Percentiles rank a stretch among this genome's conserved stretches.
Conservation (phyloP, 2,329 filamentous ascomycete genomes). For the Ceratocystis destructans region DNA sequence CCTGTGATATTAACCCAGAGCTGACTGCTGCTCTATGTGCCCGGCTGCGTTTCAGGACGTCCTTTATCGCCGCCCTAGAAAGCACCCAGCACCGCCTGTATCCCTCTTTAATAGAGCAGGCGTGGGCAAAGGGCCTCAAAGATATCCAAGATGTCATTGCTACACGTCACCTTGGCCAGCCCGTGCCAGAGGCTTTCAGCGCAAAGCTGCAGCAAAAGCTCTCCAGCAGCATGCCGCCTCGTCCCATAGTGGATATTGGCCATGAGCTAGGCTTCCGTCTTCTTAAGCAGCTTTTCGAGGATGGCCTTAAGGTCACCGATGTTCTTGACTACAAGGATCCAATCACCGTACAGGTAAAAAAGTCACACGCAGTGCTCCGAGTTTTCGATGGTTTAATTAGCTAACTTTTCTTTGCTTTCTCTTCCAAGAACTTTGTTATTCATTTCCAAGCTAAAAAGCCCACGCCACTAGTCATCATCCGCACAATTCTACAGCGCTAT, state of each 20-base stretch:
- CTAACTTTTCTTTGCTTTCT: not conserved
- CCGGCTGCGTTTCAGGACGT: conserved; percentile 52
- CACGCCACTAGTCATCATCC: conserved; percentile 69
- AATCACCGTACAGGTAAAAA: conserved; percentile 52
- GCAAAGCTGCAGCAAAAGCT: conserved; percentile 80
- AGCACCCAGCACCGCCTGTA: conserved; percentile 33
- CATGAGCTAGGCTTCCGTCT: conserved; percentile 59
- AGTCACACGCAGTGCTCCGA: conserved; percentile 16
- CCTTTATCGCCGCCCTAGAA: conserved; percentile 44
- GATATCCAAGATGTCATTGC: not conserved
- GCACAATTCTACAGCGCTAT: conserved; percentile 63
- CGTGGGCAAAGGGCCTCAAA: conserved; percentile 30
- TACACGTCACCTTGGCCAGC: conserved; percentile 37
- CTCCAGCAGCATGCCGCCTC: conserved; percentile 83
- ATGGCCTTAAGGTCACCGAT: conserved; percentile 54
- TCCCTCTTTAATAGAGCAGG: conserved; percentile 34
- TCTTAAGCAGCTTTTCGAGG: conserved; percentile 55
- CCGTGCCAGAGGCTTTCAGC: conserved; percentile 70
- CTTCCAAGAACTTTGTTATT: conserved; percentile 52
- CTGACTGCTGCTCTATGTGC: conserved; percentile 43
- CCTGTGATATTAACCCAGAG: conserved; percentile 21
- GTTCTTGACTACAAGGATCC: conserved; percentile 55
- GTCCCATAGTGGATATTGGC: conserved; percentile 68
- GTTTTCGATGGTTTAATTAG: not conserved
- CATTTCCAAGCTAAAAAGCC: conserved; percentile 66